Evolutionary conservation across 352 stramenopile genomes (phyloP).

Genomic region (Phytophthora pinifolia): DNA sequence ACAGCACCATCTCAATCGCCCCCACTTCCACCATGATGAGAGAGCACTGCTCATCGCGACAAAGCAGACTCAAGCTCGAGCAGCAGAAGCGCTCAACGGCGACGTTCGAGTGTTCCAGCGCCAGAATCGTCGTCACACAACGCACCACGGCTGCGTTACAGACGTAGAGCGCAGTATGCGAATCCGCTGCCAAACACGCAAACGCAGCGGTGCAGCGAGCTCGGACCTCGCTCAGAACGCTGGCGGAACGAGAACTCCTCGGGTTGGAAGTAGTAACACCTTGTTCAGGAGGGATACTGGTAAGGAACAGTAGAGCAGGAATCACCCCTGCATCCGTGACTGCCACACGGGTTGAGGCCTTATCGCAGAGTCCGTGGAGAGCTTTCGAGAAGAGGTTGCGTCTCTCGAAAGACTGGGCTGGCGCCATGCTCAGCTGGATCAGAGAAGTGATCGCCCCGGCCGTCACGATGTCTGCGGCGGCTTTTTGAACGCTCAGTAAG

Average conservation of each 20-base stretch:
- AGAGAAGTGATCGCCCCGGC: constrained; percentile 65
- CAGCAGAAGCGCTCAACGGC: constrained; percentile 72
- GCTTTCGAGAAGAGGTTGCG: constrained; percentile 66
- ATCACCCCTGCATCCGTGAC: constrained; percentile 59
- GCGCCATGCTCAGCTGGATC: constrained; percentile 59
- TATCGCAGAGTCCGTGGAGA: constrained; percentile 66
- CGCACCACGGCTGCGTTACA: constrained; percentile 55
- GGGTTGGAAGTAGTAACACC: background rate
- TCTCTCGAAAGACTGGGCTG: constrained; percentile 46
- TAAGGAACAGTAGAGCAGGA: constrained; percentile 56
- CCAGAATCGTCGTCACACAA: constrained; percentile 55
- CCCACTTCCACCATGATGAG: constrained; percentile 52
- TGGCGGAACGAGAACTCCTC: background rate
- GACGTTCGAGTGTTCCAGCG: constrained; percentile 48
- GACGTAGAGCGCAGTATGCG: constrained; percentile 33
- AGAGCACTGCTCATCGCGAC: constrained; percentile 64
- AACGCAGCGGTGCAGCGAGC: constrained; percentile 65
- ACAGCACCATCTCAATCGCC: constrained; percentile 53
- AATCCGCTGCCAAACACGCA: constrained; percentile 57
- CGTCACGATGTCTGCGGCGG: constrained; percentile 64
- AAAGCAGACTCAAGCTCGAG: constrained; percentile 70
- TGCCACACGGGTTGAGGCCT: constrained; percentile 41
- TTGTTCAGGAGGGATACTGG: constrained; percentile 18
- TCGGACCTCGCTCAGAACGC: constrained; percentile 47
- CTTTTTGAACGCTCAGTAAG: constrained; percentile 72